Base-by-base conservation (phyloP, 2,329 filamentous ascomycete genomes). In the Arachnopeziza araneosa region DNA sequence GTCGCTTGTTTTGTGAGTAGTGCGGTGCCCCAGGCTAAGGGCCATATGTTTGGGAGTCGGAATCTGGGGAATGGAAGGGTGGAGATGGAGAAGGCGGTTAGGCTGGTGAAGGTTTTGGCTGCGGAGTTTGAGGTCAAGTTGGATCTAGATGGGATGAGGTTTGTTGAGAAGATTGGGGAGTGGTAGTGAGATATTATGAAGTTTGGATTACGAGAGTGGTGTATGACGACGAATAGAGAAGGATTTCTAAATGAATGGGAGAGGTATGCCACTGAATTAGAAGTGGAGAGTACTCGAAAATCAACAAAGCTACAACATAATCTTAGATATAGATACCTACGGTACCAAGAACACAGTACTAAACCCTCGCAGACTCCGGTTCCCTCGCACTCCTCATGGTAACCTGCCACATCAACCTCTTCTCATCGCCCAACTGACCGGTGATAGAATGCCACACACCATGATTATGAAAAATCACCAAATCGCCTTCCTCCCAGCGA, bases 371-470 rank as follows among this genome's bases (percentile, higher is more conserved):
- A 30, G 5, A 4, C 26, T 30, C 26, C 9, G 26, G 26, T 9
- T 30, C 26, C 26, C 26, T 30, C 5, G 5, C 9, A 36, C 56
- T 59, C 5, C 54, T 50, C 68, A 70, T 70, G 5, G 64, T 70
- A 49, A 65, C 68, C 57, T 74, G 72, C 70, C 72, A 73, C 59
- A 73, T 58, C 54, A 73, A 26, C 24, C 71, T 67, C 60, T 69
- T 67, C n/a, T 60, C 56, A 30, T 58, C 56, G 9, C 57, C 59
- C 24, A 71, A 52, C 51, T 72, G 64, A 0, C 72, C 71, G 8
- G 71, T 71, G 52, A 73, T 72, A 48, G 64, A 69, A 57, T 74
- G 72, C 68, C 68, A 66, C 8, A 72, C 71, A 0, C 71, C 71
- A 36, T 69, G 63, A 58, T 74, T 74, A 59, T 73, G 70, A 57